phyloP scores from a whole-genome alignment of 1,284 basidiomycete genomes.

The Marasmius oreades region DNA sequence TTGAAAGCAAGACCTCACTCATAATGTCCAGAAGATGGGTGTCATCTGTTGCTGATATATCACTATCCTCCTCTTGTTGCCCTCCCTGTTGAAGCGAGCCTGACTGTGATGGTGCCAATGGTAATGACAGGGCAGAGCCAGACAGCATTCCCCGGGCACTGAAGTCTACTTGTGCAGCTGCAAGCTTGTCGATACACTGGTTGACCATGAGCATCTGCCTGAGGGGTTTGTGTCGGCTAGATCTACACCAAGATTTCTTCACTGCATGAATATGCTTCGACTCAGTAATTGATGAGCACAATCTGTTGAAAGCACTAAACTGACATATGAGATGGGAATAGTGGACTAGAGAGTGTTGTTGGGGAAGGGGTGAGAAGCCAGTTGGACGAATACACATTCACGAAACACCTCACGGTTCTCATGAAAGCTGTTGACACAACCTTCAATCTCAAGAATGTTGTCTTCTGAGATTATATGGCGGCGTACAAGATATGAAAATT shows the following conservation, averaged over 20 bases:
- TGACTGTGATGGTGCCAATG: background rate
- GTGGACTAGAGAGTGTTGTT: constrained; percentile 1
- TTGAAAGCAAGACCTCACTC: background rate
- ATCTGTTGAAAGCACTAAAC: constrained; percentile 3
- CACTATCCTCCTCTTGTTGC: constrained; percentile 5
- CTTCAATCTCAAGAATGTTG: background rate
- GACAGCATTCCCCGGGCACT: background rate
- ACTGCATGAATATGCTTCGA: constrained; percentile 19
- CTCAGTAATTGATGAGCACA: constrained; percentile 16
- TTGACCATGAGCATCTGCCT: constrained; percentile 22
- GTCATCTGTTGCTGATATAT: background rate
- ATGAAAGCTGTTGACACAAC: background rate
- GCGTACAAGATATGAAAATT: constrained; percentile 1
- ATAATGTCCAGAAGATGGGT: background rate
- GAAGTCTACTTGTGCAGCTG: constrained; percentile 15
- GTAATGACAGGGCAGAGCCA: constrained; percentile 10
- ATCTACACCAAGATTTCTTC: constrained; percentile 23
- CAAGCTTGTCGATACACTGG: constrained; percentile 20
- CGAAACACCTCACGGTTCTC: background rate
- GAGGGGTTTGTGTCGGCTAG: constrained; percentile 18
- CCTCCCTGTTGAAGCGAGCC: background rate
- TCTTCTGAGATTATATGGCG: background rate
- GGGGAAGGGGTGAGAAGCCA: constrained; percentile 1
- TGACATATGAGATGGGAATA: background rate
- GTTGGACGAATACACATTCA: background rate